phyloP scores from a whole-genome alignment of 345 rosid genomes.

The Lenwebbia sp. region DNA sequence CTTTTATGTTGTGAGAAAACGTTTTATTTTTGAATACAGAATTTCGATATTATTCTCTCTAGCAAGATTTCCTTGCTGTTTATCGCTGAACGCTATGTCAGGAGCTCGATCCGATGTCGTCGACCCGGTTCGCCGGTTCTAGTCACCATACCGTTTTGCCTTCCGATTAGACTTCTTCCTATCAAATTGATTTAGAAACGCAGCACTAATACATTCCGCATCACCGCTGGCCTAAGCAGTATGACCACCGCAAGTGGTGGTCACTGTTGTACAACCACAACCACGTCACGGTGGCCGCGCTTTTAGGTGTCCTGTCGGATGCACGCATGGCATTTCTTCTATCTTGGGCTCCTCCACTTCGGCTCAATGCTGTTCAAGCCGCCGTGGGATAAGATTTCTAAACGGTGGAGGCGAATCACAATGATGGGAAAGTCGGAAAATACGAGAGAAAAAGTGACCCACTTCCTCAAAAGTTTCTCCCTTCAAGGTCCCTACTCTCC shows the following conservation, averaged over 20 bases:
- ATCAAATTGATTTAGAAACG: no score
- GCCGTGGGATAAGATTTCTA: not conserved
- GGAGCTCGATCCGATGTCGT: no score
- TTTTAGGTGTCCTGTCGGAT: not conserved
- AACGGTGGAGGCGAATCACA: not conserved
- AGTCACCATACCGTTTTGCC: no score
- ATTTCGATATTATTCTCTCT: no score
- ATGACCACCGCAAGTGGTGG: not conserved
- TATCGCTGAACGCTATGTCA: no score
- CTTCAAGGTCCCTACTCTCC: not conserved
- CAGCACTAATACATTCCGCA: no score
- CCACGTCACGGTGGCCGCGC: not conserved
- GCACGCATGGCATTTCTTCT: not conserved
- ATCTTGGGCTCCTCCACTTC: not conserved
- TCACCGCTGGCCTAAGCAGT: not conserved
- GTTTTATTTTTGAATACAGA: no score
- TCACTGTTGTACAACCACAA: not conserved
- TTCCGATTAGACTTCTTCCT: no score
- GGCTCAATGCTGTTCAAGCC: not conserved
- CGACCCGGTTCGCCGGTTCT: no score
- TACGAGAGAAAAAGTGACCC: not conserved
- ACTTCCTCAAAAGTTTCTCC: not conserved
- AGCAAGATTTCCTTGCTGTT: no score
- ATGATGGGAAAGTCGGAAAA: not conserved
- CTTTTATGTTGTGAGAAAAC: no score